Evolutionary conservation across 176 grass and related monocot species (phyloP).

Genomic region (barley (Hordeum vulgare)): MorexV3_pseudomolecules_assembly NC_058519.1:646264073-646264572

Average conservation of each 20-base stretch:
- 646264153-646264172: background rate
- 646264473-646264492: conserved; percentile 67
- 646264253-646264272: conserved; percentile 21
- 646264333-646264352: conserved; percentile 52
- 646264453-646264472: conserved; percentile 74
- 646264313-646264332: conserved; percentile 56
- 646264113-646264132: background rate
- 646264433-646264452: conserved; percentile 35
- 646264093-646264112: background rate
- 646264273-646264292: conserved; percentile 69
- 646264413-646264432: conserved; percentile 69
- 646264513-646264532: conserved; percentile 1
- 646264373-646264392: conserved; percentile 59
- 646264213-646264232: background rate
- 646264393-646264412: conserved; percentile 51
- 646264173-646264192: background rate
- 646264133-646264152: background rate
- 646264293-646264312: conserved; percentile 40
- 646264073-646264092: background rate
- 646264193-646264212: background rate
- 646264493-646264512: conserved; percentile 64
- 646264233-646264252: background rate
- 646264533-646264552: background rate
- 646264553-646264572: background rate
- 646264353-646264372: conserved; percentile 61